Evolutionary conservation across 2,329 filamentous ascomycete species (phyloP).

Genomic region (Grosmannia clavigera): DNA sequence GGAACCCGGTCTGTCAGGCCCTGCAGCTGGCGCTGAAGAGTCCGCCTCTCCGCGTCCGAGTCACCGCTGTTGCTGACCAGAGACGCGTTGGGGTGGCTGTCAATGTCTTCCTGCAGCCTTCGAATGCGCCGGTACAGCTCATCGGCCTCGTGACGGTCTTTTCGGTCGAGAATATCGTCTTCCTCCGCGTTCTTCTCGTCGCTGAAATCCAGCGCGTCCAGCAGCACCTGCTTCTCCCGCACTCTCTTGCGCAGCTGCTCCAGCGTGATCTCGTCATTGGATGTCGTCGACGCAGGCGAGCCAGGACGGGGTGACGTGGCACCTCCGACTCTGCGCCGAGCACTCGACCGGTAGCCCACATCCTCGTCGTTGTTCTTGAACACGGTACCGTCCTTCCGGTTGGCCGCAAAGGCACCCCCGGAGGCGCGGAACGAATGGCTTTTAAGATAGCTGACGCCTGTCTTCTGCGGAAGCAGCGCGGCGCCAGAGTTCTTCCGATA

Average conservation of each 20-base stretch:
- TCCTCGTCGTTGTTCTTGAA: slow-evolving; percentile 95
- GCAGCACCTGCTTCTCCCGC: slow-evolving; percentile 80
- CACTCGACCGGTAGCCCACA: slow-evolving; percentile 85
- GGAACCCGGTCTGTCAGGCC: slow-evolving; percentile 80
- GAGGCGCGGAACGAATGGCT: slow-evolving; percentile 76
- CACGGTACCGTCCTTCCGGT: slow-evolving; percentile 86
- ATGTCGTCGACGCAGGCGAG: slow-evolving; percentile 54
- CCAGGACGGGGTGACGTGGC: slow-evolving; percentile 64
- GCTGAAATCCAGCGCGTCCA: slow-evolving; percentile 93
- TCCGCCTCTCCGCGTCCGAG: slow-evolving; percentile 75
- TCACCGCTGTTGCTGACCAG: slow-evolving; percentile 58
- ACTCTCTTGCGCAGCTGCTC: slow-evolving; percentile 91
- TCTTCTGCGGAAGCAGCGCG: slow-evolving; percentile 83
- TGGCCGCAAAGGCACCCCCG: slow-evolving; percentile 40
- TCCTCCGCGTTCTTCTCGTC: slow-evolving; percentile 85
- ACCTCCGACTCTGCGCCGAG: slow-evolving; percentile 64
- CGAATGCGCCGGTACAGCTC: slow-evolving; percentile 88
- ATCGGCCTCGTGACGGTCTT: slow-evolving; percentile 84
- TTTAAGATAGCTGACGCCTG: slow-evolving; percentile 96
- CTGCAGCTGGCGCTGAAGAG: slow-evolving; percentile 81
- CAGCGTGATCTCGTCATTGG: slow-evolving; percentile 69
- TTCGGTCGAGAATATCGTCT: slow-evolving; percentile 80
- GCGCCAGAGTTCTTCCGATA: slow-evolving; percentile 80
- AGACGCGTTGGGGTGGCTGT: slow-evolving; percentile 70
- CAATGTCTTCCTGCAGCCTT: slow-evolving; percentile 87